A percentile compares a stretch with the other conserved stretches of the same genome.
Conservation (phyloP, 129 eudicot genomes). For the Chrysanthemum lavandulifolium region DNA sequence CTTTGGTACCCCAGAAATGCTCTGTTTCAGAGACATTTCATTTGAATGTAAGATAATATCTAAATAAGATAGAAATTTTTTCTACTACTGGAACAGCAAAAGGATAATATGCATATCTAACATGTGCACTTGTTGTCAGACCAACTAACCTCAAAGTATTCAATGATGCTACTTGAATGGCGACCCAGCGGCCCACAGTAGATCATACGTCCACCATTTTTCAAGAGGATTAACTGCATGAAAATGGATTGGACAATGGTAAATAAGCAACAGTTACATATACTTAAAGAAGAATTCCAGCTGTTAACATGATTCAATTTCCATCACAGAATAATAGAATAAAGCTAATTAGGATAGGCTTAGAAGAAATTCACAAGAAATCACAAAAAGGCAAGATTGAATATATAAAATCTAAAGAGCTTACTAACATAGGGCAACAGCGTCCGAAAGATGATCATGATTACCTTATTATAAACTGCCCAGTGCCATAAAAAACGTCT, state of each 20-base stretch:
- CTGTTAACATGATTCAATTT: too few species aligned
- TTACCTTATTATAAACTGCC: too few species aligned
- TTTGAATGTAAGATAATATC: not conserved
- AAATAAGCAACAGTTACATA: not conserved
- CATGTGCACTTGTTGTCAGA: not conserved
- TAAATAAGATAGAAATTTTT: not conserved
- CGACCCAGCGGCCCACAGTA: slow-evolving; percentile 58
- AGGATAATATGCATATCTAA: too few species aligned
- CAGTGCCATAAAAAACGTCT: too few species aligned
- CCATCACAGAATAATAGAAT: too few species aligned
- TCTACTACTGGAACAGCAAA: not conserved
- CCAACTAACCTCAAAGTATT: slow-evolving; percentile 56
- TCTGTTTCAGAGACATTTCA: slow-evolving; percentile 35
- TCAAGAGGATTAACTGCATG: slow-evolving; percentile 52
- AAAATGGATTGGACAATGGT: slow-evolving; percentile 1
- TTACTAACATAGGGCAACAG: too few species aligned
- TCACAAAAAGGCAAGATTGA: too few species aligned
- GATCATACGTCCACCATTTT: slow-evolving; percentile 50
- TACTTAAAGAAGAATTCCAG: too few species aligned
- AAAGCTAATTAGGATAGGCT: too few species aligned
- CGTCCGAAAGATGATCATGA: too few species aligned
- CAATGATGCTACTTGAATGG: slow-evolving; percentile 43
- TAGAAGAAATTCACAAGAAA: too few species aligned
- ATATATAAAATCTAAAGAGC: too few species aligned
- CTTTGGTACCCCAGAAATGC: slow-evolving; percentile 67